phyloP scores from a whole-genome alignment of 371 early-diverging fungal genomes.

The Mortierella sp. region DNA sequence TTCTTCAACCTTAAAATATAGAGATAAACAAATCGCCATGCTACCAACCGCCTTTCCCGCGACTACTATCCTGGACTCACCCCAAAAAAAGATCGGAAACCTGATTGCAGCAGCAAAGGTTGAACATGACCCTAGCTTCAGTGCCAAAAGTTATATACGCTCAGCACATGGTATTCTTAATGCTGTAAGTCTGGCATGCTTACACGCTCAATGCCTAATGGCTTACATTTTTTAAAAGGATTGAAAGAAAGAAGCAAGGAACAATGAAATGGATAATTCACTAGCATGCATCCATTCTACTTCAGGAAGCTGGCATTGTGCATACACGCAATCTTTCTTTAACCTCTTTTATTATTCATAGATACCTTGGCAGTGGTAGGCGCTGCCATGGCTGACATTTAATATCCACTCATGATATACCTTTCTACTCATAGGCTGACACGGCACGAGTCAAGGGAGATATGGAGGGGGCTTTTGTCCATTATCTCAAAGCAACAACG shows the following conservation, averaged over 20 bases:
- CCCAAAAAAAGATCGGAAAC: conserved; percentile 45
- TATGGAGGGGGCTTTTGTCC: conserved; percentile 62
- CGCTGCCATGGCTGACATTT: background rate
- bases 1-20: background rate
- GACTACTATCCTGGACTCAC: conserved; percentile 51
- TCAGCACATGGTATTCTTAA: conserved; percentile 41
- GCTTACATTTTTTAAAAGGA: background rate
- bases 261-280: background rate
- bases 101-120: conserved; percentile 23
- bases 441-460: conserved; percentile 50
- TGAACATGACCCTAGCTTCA: conserved; percentile 30
- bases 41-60: conserved; percentile 8
- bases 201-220: background rate
- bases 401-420: background rate
- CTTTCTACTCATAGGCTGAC: conserved; percentile 51
- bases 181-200: conserved; percentile 15
- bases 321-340: too few species aligned
- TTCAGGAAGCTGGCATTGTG: background rate
- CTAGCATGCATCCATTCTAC: background rate
- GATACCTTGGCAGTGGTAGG: background rate
- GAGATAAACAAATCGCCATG: conserved; percentile 7
- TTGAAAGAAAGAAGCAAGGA: background rate
- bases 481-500: conserved; percentile 61
- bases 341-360: background rate
- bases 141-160: conserved; percentile 37